Conservation (phyloP, 2,329 filamentous ascomycete genomes). For the Fusarium udum region DNA sequence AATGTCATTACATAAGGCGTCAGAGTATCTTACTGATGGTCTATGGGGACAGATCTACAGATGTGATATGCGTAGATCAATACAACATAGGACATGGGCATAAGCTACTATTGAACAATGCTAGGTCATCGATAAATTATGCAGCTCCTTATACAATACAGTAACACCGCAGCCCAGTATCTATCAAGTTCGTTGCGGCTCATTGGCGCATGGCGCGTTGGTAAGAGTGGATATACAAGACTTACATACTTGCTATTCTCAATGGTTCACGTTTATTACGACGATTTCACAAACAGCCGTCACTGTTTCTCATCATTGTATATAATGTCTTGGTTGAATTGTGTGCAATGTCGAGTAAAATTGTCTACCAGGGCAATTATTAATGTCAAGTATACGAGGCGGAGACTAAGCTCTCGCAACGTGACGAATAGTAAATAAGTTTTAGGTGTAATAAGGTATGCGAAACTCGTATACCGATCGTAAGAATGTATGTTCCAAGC, state of each 20-base stretch:
- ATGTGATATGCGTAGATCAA: background rate
- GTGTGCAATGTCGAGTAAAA: conserved; percentile 47
- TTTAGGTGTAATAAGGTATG: conserved; percentile 37
- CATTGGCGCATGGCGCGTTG: background rate
- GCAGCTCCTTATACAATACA: background rate
- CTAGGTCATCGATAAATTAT: background rate
- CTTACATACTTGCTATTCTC: background rate
- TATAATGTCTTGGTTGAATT: background rate
- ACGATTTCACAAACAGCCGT: background rate
- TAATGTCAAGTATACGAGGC: conserved; percentile 37
- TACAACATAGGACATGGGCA: background rate
- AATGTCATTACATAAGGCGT: background rate
- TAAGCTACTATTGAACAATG: background rate
- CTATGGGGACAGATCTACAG: background rate
- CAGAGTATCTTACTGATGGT: background rate
- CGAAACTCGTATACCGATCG: conserved; percentile 28
- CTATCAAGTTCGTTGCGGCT: background rate
- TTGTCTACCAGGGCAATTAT: conserved; percentile 49
- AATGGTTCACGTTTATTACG: background rate
- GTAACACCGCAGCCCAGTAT: background rate
- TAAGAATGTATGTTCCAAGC: conserved; percentile 34
- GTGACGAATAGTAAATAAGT: conserved; percentile 43
- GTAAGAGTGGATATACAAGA: background rate
- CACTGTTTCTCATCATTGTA: background rate
- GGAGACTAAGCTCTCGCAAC: conserved; percentile 34